These are phyloP conservation scores for Neoboletus magnificus DNA, from an alignment of 768 basidiomycete genomes.

Conservation along the genomic window DNA sequence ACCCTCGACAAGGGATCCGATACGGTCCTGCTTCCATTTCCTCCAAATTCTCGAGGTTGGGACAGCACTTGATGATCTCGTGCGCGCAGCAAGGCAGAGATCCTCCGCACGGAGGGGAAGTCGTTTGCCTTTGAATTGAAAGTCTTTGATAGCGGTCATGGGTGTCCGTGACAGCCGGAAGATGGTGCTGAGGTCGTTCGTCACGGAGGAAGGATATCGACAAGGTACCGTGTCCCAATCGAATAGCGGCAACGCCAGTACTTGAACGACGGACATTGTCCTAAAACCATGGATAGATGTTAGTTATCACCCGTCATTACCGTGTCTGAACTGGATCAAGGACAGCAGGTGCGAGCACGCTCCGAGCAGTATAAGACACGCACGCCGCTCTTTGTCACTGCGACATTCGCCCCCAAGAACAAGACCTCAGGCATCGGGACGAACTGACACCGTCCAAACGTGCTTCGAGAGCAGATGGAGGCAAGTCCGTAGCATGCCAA, in stretches of 20 bases:
- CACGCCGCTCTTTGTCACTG: not conserved
- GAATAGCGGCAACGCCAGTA: too few relatives aligned
- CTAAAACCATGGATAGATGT: not conserved
- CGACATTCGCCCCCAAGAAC: not conserved
- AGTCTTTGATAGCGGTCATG: conserved; percentile 6
- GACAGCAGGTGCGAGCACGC: not conserved
- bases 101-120: conserved; percentile 9
- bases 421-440: not conserved
- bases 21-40: not conserved
- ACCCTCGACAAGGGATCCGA: conserved; percentile 4
- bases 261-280: not conserved
- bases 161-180: not conserved
- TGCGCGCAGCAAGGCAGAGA: conserved; percentile 2
- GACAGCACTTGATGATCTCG: conserved; percentile 10
- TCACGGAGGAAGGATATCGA: too few relatives aligned
- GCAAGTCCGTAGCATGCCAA: not conserved
- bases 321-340: conserved; percentile 4
- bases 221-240: too few relatives aligned
- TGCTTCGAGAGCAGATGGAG: not conserved
- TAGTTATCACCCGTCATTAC: too few relatives aligned
- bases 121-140: conserved; percentile 5
- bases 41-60: conserved; percentile 7
- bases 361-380: not conserved
- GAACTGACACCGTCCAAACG: not conserved
- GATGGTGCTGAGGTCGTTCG: not conserved